A percentile compares a stretch with the other conserved stretches of the same genome.
phyloP scores from a whole-genome alignment of 768 basidiomycete genomes.

The Auricularia sp. region DNA sequence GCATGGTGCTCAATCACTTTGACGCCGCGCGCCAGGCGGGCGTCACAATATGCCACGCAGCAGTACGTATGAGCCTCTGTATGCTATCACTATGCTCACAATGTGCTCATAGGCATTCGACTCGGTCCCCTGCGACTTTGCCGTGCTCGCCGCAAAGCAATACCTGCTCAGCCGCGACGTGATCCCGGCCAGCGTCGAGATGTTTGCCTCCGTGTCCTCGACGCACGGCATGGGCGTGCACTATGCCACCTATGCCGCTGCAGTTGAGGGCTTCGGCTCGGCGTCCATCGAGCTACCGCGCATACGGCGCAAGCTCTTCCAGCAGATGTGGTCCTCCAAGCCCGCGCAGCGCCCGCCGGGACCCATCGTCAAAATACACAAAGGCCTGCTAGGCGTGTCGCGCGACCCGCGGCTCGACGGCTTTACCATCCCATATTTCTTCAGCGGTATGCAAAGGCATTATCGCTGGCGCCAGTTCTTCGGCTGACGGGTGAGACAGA shows the following conservation, averaged over 20 bases:
- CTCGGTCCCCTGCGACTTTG: slow-evolving; percentile 8
- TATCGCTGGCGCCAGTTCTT: too few relatives aligned
- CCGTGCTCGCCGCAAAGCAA: slow-evolving; percentile 5
- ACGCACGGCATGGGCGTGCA: neutral
- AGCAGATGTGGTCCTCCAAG: neutral
- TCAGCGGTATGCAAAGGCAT: neutral
- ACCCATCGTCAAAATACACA: neutral
- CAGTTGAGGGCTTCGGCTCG: slow-evolving; percentile 7
- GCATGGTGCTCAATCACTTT: slow-evolving; percentile 4
- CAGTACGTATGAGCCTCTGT: neutral
- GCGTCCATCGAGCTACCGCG: neutral
- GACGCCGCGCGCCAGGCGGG: neutral
- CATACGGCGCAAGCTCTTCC: slow-evolving; percentile 1
- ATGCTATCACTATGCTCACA: neutral
- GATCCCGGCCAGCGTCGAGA: slow-evolving; percentile 6
- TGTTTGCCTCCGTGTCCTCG: slow-evolving; percentile 2
- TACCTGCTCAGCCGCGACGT: neutral
- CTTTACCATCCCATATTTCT: slow-evolving; percentile 8
- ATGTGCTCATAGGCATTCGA: slow-evolving; percentile 5
- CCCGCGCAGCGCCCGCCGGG: neutral
- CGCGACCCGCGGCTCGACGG: slow-evolving; percentile 1
- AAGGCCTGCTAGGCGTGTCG: neutral
- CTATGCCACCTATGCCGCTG: slow-evolving; percentile 7
- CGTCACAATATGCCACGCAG: slow-evolving; percentile 6
- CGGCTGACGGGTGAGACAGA: neutral